phyloP scores from a whole-genome alignment of 179 eudicot genomes.

The Silene vulgaris region DNA sequence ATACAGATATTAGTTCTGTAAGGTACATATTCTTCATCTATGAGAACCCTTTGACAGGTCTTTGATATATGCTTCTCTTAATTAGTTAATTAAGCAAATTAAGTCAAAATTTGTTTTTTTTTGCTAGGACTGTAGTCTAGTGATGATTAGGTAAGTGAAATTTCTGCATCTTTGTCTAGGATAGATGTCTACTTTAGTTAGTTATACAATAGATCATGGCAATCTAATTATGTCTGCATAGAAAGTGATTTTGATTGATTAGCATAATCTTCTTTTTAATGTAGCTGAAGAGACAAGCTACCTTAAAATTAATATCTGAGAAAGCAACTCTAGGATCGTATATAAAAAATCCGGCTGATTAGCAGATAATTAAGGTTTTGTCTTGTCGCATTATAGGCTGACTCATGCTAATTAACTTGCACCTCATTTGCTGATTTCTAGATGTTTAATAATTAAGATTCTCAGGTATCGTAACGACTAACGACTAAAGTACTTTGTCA shows the following conservation, averaged over 20 bases:
- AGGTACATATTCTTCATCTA: background rate
- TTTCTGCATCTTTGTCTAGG: conserved; percentile 22
- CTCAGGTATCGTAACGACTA: background rate
- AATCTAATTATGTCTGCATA: conserved; percentile 30
- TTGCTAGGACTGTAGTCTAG: conserved; percentile 23
- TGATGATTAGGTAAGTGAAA: conserved; percentile 3
- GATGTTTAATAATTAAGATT: background rate
- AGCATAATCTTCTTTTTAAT: conserved; percentile 20
- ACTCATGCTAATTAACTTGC: conserved; percentile 18
- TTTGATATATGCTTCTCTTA: conserved; percentile 3
- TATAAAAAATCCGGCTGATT: background rate
- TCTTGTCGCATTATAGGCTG: conserved; percentile 18
- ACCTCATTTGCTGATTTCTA: background rate
- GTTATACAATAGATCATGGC: conserved; percentile 28
- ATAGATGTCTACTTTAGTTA: conserved; percentile 31
- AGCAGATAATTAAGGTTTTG: conserved; percentile 27
- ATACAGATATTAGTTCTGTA: background rate
- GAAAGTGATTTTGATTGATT: conserved; percentile 33
- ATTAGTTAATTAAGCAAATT: conserved; percentile 9
- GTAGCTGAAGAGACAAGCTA: conserved; percentile 22
- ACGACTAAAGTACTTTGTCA: background rate
- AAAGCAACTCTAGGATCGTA: conserved; percentile 14
- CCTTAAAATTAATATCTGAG: conserved; percentile 15
- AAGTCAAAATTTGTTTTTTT: background rate
- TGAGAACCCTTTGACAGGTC: background rate